Conservation (phyloP, 1,139 yeast genomes). For the Sugiyamaella castrensis region DNA sequence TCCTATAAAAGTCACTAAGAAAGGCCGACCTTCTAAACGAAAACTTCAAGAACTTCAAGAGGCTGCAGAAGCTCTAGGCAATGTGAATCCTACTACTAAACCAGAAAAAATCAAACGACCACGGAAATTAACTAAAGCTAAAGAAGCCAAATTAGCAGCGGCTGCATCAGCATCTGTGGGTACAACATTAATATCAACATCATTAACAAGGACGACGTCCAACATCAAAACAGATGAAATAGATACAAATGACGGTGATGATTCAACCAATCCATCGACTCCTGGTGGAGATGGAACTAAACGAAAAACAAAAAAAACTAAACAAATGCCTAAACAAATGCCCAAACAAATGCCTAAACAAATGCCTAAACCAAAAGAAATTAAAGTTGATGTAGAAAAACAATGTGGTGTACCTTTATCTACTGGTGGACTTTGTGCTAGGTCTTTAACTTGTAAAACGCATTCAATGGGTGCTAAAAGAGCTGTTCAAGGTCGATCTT, state of each 20-base stretch:
- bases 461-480: constrained; percentile 98
- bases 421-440: constrained; percentile 89
- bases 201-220: not conserved
- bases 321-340: constrained; percentile 52
- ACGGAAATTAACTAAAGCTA: constrained; percentile 1
- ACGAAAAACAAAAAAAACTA: constrained; percentile 32
- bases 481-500: constrained; percentile 89
- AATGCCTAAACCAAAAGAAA: constrained; percentile 54
- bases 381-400: constrained; percentile 87
- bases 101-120: constrained; percentile 8
- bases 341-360: constrained; percentile 9
- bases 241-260: constrained; percentile 6
- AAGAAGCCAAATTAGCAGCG: not conserved
- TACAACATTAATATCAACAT: constrained; percentile 1
- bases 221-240: not conserved
- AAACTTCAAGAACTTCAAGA: constrained; percentile 11
- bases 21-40: constrained; percentile 10
- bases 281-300: constrained; percentile 6
- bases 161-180: not conserved
- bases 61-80: constrained; percentile 4
- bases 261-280: constrained; percentile 2
- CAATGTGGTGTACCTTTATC: constrained; percentile 97
- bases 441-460: constrained; percentile 93
- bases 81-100: not conserved
- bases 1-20: constrained; percentile 9